These are phyloP conservation scores for Spathaspora arborariae DNA, from an alignment of 805 yeast genomes.

Conservation along the genomic window DNA sequence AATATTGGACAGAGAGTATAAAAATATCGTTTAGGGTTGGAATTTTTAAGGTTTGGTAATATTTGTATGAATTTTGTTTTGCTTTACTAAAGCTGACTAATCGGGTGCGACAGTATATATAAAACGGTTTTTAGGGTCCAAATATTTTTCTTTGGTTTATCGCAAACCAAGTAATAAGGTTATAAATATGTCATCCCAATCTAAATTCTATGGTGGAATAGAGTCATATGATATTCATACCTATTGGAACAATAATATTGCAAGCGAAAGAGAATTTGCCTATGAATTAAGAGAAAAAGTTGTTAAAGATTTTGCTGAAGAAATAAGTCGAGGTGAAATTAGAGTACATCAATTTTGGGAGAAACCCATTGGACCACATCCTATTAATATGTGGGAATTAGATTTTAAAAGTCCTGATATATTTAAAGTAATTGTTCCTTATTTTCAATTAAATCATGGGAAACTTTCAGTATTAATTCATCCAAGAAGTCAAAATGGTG, in stretches of 20 bases:
- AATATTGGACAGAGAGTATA: not conserved
- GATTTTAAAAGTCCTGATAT: slow-evolving; percentile 47
- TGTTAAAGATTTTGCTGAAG: slow-evolving; percentile 37
- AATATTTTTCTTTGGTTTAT: no score
- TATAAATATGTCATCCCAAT: not conserved
- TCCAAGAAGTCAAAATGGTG: slow-evolving; percentile 43
- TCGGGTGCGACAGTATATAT: not conserved
- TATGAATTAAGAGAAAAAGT: slow-evolving; percentile 37
- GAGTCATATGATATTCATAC: slow-evolving; percentile 54
- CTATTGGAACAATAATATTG: slow-evolving; percentile 40
- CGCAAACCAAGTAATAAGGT: no score
- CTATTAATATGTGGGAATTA: slow-evolving; percentile 54
- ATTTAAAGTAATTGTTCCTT: slow-evolving; percentile 44
- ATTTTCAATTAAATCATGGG: slow-evolving; percentile 52
- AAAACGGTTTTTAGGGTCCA: no score
- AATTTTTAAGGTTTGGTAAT: not conserved
- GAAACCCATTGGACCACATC: slow-evolving; percentile 56
- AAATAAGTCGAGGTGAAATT: slow-evolving; percentile 37
- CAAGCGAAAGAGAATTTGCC: slow-evolving; percentile 32
- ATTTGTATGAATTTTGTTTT: not conserved
- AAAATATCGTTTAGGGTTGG: not conserved
- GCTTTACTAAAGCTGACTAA: not conserved
- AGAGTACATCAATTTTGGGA: slow-evolving; percentile 45
- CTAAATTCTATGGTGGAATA: slow-evolving; percentile 18
- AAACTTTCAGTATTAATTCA: slow-evolving; percentile 51